Base-by-base conservation (phyloP, 345 rosid species). In the Gossypium anomalum region DNA sequence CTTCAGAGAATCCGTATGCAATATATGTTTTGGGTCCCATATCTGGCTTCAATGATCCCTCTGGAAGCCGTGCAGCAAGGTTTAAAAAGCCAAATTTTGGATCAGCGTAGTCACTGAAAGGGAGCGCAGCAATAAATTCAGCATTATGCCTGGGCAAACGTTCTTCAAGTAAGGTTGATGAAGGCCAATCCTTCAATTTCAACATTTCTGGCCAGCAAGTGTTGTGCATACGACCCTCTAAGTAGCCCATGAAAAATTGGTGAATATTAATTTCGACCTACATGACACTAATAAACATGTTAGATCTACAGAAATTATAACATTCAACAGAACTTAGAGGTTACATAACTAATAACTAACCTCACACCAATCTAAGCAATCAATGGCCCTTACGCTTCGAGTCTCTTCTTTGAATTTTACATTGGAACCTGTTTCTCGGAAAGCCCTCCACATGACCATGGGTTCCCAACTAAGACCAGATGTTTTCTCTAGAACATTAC, bases 401-500 rank as follows among this genome's bases (percentile, higher is more conserved):
- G 84, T 76, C 62, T 82, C 82, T 44, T 85, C 85, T 76, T 84
- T 80, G 14, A 84, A 49, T 58, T 78, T 74, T 67, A 69, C 82
- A 56, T 78, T 47, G 9, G 90, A 85, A 59, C 87, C 86, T 9
- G 51, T 68, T 68, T 68, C 72, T 67, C 71, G 73, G 34, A 87
- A 78, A 29, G 88, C 92, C 78, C 89, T 80, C 88, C 89, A 85
- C 88, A 88, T 88, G 67, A 88, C 92, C 89, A 88, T 88, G 17
- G 92, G 92, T 51, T 88, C 89, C 89, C 92, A 88, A 74, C 89
- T 88, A 59, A 88, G 81, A 70, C 92, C 87, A 55, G 84, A 79
- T 14, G 87, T 73, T 13, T 75, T 85, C 41, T 86, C 87, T 70
- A 82, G 85, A 62, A 82, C 86, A 75, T 81, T 82, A 61, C 83